Evolutionary conservation across 148 eudicot species (phyloP), one percentile per base, ranked within the genome.

Genomic region (Simmondsia chinensis): DNA sequence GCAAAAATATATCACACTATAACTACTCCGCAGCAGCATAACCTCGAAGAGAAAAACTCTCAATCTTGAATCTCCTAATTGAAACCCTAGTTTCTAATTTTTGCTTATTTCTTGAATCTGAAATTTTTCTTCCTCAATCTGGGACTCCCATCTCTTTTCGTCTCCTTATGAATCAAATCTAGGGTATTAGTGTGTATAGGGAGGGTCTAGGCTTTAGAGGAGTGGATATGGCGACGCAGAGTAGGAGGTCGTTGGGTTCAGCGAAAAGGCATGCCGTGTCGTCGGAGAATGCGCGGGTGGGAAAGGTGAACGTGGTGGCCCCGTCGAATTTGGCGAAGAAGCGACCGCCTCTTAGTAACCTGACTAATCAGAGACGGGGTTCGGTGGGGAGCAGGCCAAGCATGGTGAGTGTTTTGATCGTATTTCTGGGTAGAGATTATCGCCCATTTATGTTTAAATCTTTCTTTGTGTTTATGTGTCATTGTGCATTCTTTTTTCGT

Each of bases 291-390:
- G 34, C 23, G 2, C 16, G 9, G 20, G 14, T 15, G 1, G 73
- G 77, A 29, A 73, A 73, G 60, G 34, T 17, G 47, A 15, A 54
- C 24, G 49, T 52, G 32, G 36, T 16, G 58, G 60, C 59, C 23
- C 57, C 59, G 1, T 29, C 52, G 3, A 50, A 56, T 2, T 24
- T 26, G 46, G 63, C 79, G 20, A 82, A 82, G 82, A 82, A 78
- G 36, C 59, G 93, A 11, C 79, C 85, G 19, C 79, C 93, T 7
- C 68, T 82, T 0, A 50, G 79, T 15, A 78, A 82, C 21, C 49
- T 82, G 33, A 74, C 85, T 4, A 82, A 82, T 24, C 84, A 81
- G 64, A 45, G 66, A 33, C 59, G 46, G 2, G 57, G 61, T 7
- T 20, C 45, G 5, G 14, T 48, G 16, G 59, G 58, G 35, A 33